Conservation (phyloP, 2,329 filamentous ascomycete species). For the Talaromyces marneffei region DNA sequence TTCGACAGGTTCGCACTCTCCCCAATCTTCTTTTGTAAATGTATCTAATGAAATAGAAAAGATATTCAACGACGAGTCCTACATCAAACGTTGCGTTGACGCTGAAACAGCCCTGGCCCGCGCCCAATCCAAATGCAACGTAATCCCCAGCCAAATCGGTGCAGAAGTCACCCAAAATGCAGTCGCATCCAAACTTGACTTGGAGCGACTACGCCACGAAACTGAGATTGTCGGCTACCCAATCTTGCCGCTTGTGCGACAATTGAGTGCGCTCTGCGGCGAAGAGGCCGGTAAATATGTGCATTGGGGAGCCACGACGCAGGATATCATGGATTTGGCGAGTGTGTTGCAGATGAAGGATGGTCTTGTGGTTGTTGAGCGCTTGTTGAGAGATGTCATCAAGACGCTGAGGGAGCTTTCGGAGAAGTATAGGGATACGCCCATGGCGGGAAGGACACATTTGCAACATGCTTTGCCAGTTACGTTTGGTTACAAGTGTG, state of each 20-base stretch:
- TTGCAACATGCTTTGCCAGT: conserved; percentile 53
- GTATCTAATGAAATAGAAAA: conserved; percentile 16
- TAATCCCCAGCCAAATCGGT: conserved; percentile 42
- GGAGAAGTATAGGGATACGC: conserved; percentile 45
- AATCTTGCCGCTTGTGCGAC: conserved; percentile 47
- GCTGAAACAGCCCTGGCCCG: conserved; percentile 49
- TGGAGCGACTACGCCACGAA: conserved; percentile 38
- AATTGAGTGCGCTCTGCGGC: conserved; percentile 37
- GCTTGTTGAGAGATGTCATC: conserved; percentile 41
- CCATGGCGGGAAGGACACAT: conserved; percentile 55
- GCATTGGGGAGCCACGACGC: conserved; percentile 56
- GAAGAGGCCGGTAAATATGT: conserved; percentile 43
- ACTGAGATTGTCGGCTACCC: conserved; percentile 54
- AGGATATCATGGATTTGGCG: conserved; percentile 55
- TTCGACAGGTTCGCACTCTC: conserved; percentile 30
- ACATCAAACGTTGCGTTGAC: conserved; percentile 46
- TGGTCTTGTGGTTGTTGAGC: conserved; percentile 46
- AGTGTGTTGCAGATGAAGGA: conserved; percentile 50
- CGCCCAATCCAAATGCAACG: conserved; percentile 44
- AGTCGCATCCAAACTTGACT: conserved; percentile 33
- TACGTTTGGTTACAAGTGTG: conserved; percentile 55
- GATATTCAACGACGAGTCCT: conserved; percentile 47
- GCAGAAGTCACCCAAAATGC: conserved; percentile 33
- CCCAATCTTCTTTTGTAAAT: neutral
- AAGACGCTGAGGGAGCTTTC: conserved; percentile 40